Evolutionary conservation across 2,329 filamentous ascomycete genomes (phyloP).

Genomic region (Hyphodiscus sp.): DNA sequence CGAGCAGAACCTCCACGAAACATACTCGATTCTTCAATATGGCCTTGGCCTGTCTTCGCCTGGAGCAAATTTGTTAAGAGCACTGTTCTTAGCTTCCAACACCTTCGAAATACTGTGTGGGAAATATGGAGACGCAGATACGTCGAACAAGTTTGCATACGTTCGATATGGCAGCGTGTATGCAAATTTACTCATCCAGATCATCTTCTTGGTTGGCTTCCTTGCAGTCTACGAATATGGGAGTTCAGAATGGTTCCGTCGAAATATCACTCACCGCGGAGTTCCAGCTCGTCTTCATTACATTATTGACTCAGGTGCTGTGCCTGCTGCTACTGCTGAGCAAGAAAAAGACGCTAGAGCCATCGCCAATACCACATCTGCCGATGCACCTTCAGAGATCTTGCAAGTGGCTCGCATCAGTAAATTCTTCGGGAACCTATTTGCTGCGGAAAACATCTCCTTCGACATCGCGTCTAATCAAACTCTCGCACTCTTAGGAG

Average conservation of each 20-base stretch:
- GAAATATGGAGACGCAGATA: constrained; percentile 19
- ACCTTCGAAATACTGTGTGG: constrained; percentile 22
- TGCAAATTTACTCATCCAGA: constrained; percentile 22
- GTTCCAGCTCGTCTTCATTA: constrained; percentile 21
- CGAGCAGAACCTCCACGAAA: constrained; percentile 42
- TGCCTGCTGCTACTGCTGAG: constrained; percentile 4
- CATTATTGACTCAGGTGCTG: constrained; percentile 22
- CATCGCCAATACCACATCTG: constrained; percentile 20
- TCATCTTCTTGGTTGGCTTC: constrained; percentile 16
- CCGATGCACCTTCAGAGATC: constrained; percentile 16
- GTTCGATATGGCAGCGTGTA: constrained; percentile 23
- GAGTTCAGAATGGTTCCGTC: constrained; percentile 22
- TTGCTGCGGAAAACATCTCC: constrained; percentile 57
- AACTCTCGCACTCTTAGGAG: constrained; percentile 58
- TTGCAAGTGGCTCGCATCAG: constrained; percentile 46
- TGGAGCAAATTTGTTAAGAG: constrained; percentile 49
- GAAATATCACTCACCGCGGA: constrained; percentile 17
- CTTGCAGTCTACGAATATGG: constrained; percentile 23
- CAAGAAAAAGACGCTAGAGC: constrained; percentile 22
- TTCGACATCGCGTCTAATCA: constrained; percentile 55
- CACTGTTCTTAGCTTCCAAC: constrained; percentile 43
- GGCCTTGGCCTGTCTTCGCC: constrained; percentile 51
- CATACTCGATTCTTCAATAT: constrained; percentile 49
- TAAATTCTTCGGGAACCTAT: constrained; percentile 52
- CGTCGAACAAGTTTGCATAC: constrained; percentile 15